phyloP scores from a whole-genome alignment of 2,329 filamentous ascomycete species.

The Epichloe amarillans region DNA sequence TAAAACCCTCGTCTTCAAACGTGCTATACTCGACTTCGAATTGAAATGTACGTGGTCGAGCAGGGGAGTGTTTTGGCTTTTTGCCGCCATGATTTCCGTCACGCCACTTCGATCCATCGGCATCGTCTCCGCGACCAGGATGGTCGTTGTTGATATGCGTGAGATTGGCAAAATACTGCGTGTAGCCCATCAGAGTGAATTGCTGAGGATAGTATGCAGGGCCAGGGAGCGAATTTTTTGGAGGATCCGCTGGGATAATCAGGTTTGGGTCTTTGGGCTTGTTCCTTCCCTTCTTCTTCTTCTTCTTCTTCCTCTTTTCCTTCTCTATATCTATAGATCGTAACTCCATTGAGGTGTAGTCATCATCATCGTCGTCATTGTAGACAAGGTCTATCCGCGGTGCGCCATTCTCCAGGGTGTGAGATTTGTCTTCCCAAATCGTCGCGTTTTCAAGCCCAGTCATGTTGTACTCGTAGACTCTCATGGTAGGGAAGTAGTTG shows the following conservation, averaged over 20 bases:
- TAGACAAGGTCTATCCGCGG: not conserved
- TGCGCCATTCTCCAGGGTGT: slow-evolving; percentile 1
- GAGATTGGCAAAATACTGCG: slow-evolving; percentile 90
- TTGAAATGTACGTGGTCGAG: slow-evolving; percentile 49
- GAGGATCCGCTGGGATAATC: slow-evolving; percentile 56
- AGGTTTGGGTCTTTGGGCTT: slow-evolving; percentile 47
- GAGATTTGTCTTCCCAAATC: slow-evolving; percentile 29
- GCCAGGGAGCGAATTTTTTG: slow-evolving; percentile 59
- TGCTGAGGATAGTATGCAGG: slow-evolving; percentile 83
- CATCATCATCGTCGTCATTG: slow-evolving; percentile 8
- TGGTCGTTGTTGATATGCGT: slow-evolving; percentile 69
- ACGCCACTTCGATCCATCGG: slow-evolving; percentile 39
- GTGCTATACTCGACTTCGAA: slow-evolving; percentile 85
- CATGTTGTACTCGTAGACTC: slow-evolving; percentile 93
- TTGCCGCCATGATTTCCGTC: slow-evolving; percentile 50
- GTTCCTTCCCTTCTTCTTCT: slow-evolving; percentile 32
- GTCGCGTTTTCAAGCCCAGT: slow-evolving; percentile 51
- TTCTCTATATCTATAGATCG: slow-evolving; percentile 14
- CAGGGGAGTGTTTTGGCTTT: slow-evolving; percentile 34
- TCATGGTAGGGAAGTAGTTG: slow-evolving; percentile 78
- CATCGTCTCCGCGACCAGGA: slow-evolving; percentile 14
- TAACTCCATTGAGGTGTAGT: slow-evolving; percentile 16
- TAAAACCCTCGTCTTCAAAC: slow-evolving; percentile 59
- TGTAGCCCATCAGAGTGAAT: slow-evolving; percentile 66
- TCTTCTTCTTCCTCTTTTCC: slow-evolving; percentile 22